Evolutionary conservation across 257 asterid genomes (phyloP).

Genomic region (Misopates orontium): DNA sequence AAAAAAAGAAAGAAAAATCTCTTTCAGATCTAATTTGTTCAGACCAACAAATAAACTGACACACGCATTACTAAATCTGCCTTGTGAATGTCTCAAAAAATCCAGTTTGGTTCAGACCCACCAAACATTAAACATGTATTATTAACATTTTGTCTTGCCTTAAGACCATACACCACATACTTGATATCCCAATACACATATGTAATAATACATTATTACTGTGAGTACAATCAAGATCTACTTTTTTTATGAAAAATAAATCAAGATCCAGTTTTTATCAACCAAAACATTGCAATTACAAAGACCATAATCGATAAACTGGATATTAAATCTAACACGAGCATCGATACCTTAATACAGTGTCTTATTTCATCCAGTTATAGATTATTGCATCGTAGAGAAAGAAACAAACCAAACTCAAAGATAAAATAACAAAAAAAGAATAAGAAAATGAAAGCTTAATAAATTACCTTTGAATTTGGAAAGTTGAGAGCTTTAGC

Average conservation of each 20-base stretch:
- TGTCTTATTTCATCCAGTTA: neutral
- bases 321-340: neutral
- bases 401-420: neutral
- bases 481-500: neutral
- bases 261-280: constrained; percentile 1
- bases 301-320: neutral
- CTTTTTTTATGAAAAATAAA: neutral
- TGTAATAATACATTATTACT: too few relatives aligned
- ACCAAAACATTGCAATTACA: constrained; percentile 1
- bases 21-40: neutral
- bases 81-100: too few relatives aligned
- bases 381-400: constrained; percentile 1
- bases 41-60: neutral
- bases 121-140: too few relatives aligned
- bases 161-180: too few relatives aligned
- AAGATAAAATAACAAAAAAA: neutral
- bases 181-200: too few relatives aligned
- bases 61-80: neutral
- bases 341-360: neutral
- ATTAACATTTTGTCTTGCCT: too few relatives aligned
- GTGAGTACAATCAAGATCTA: neutral
- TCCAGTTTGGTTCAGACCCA: neutral
- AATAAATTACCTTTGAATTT: constrained; percentile 16
- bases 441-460: too few relatives aligned
- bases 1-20: neutral